phyloP scores from a whole-genome alignment of 116 monocot species.

The Zostera marina region DNA sequence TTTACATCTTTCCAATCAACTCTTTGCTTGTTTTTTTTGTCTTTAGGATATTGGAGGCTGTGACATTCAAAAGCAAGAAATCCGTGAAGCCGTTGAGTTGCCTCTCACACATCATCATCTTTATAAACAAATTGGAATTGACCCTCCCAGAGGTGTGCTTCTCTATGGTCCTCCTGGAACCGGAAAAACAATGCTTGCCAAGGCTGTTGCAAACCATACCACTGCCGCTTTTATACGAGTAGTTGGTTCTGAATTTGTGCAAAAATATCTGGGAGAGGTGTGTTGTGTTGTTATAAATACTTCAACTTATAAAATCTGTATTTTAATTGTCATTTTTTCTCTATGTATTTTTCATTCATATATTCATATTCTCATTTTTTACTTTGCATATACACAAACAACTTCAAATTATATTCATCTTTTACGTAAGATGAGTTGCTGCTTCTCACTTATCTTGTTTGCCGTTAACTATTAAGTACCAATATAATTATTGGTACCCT shows the following conservation, averaged over 20 bases:
- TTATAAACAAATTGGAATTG: slow-evolving; percentile 99
- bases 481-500: too few relatives aligned
- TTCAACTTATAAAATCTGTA: background rate
- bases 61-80: slow-evolving; percentile 98
- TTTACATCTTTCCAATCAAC: background rate
- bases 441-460: too few relatives aligned
- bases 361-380: too few relatives aligned
- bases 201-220: slow-evolving; percentile 95
- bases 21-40: background rate
- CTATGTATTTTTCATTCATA: too few relatives aligned
- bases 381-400: too few relatives aligned
- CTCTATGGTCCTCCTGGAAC: slow-evolving; percentile 97
- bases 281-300: too few relatives aligned
- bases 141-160: slow-evolving; percentile 95
- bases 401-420: too few relatives aligned
- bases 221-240: slow-evolving; percentile 98
- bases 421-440: too few relatives aligned
- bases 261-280: slow-evolving; percentile 99
- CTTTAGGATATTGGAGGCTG: slow-evolving; percentile 95
- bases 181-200: slow-evolving; percentile 99
- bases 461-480: too few relatives aligned
- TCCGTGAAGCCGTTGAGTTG: slow-evolving; percentile 92
- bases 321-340: background rate
- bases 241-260: slow-evolving; percentile 98
- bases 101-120: slow-evolving; percentile 99